phyloP scores from a whole-genome alignment of 1,139 yeast species.

The Sugiyamaella neomexicana region DNA sequence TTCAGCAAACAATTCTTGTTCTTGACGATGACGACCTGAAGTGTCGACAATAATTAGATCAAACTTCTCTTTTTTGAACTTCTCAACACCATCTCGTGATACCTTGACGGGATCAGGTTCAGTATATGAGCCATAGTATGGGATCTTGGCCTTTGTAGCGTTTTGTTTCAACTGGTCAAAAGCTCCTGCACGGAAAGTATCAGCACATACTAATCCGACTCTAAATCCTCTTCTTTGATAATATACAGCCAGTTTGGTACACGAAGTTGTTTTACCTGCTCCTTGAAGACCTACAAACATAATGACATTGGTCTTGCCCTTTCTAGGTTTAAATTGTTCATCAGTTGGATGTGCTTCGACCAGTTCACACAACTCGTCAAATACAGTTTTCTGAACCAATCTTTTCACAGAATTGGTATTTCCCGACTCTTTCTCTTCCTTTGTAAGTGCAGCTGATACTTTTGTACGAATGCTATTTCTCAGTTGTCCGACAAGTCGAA shows the following conservation, averaged over 20 bases:
- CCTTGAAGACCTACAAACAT: constrained; percentile 99
- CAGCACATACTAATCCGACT: constrained; percentile 97
- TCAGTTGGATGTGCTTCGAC: constrained; percentile 59
- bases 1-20: constrained; percentile 84
- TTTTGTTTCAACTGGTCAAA: constrained; percentile 97
- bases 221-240: constrained; percentile 92
- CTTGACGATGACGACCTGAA: constrained; percentile 97
- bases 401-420: constrained; percentile 45
- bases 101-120: constrained; percentile 96
- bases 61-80: constrained; percentile 86
- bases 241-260: constrained; percentile 94
- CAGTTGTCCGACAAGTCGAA: constrained; percentile 73
- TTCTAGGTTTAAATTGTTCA: constrained; percentile 79
- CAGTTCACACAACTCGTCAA: constrained; percentile 82
- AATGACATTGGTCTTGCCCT: constrained; percentile 68
- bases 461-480: constrained; percentile 69
- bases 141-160: constrained; percentile 92
- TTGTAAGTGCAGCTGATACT: constrained; percentile 56
- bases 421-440: constrained; percentile 44
- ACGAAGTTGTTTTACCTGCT: constrained; percentile 97
- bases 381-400: constrained; percentile 85
- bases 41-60: constrained; percentile 96
- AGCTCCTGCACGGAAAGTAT: constrained; percentile 99
- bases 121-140: constrained; percentile 91
- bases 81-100: constrained; percentile 86